Percentiles rank a stretch among this genome's conserved stretches.
Conservation (phyloP, 1,139 yeast species). For the Yamadazyma conglobata region DNA sequence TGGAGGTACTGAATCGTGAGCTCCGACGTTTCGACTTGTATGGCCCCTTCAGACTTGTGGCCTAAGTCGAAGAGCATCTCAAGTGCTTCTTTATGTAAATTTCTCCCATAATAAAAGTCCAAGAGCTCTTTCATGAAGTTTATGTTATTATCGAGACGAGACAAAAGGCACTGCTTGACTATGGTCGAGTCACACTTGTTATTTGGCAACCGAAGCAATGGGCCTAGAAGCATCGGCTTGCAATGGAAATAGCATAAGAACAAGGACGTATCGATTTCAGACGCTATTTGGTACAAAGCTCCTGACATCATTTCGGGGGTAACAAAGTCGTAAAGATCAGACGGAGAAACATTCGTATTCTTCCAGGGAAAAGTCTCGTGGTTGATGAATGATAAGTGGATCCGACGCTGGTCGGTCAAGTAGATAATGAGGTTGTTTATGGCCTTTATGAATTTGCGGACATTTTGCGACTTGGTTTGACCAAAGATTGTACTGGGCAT, state of each 20-base stretch:
- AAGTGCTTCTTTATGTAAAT: constrained; percentile 66
- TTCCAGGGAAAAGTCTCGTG: constrained; percentile 43
- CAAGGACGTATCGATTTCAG: constrained; percentile 70
- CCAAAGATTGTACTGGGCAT: constrained; percentile 12
- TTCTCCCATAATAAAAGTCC: constrained; percentile 70
- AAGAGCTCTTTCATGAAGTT: constrained; percentile 64
- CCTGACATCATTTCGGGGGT: constrained; percentile 12
- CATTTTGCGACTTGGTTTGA: constrained; percentile 20
- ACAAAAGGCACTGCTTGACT: constrained; percentile 54
- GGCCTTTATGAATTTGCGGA: constrained; percentile 36
- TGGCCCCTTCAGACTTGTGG: no score
- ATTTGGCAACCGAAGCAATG: constrained; percentile 67
- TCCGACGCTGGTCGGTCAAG: constrained; percentile 52
- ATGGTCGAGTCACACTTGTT: constrained; percentile 68
- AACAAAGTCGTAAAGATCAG: constrained; percentile 30
- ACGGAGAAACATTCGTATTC: constrained; percentile 37
- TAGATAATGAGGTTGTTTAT: constrained; percentile 54
- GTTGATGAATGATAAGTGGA: constrained; percentile 36
- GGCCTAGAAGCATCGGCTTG: constrained; percentile 74
- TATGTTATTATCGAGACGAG: constrained; percentile 30
- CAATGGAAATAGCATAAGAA: constrained; percentile 69
- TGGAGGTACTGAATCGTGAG: constrained; percentile 66
- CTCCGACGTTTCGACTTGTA: constrained; percentile 43
- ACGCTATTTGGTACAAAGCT: constrained; percentile 13
- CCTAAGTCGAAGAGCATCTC: constrained; percentile 47